Evolutionary conservation across 495 filamentous ascomycete genomes (phyloP).

Genomic region (Hypomontagnella submonticulosa): DNA sequence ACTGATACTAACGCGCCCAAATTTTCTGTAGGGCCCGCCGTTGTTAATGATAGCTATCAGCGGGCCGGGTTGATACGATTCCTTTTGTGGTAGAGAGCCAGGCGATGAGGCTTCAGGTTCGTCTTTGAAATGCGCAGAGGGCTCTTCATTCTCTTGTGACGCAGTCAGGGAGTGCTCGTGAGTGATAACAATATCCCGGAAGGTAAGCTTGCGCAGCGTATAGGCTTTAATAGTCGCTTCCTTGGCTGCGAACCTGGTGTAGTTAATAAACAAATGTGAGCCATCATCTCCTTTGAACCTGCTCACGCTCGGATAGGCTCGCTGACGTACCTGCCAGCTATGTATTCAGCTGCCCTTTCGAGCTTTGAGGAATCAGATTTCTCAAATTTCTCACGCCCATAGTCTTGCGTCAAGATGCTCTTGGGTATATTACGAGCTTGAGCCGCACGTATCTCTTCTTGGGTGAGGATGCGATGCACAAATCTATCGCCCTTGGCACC

Average conservation of each 20-base stretch:
- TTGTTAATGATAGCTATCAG: conserved; percentile 46
- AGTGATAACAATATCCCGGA: conserved; percentile 59
- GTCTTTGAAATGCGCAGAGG: neutral
- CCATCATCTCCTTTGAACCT: neutral
- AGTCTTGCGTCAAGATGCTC: conserved; percentile 2
- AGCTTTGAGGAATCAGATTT: neutral
- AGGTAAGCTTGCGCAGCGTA: conserved; percentile 53
- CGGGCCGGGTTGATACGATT: conserved; percentile 2
- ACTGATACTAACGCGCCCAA: conserved; percentile 51
- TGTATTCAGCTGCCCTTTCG: conserved; percentile 49
- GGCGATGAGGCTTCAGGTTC: neutral
- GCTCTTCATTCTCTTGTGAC: neutral
- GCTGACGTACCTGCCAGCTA: conserved; percentile 64
- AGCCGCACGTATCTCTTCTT: conserved; percentile 47
- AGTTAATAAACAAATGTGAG: conserved; percentile 11
- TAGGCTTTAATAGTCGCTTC: conserved; percentile 73
- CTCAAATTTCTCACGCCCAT: neutral
- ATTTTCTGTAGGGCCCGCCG: neutral
- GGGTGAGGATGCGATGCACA: conserved; percentile 54
- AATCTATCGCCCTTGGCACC: conserved; percentile 47
- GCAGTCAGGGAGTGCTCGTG: neutral
- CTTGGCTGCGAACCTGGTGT: conserved; percentile 68
- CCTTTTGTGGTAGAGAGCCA: neutral
- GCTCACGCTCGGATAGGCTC: neutral
- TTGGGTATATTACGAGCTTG: conserved; percentile 11